Evolutionary conservation across 768 basidiomycete species (phyloP), one percentile per base, ranked within the genome.

Genomic region (Termitomyces sp.): DNA sequence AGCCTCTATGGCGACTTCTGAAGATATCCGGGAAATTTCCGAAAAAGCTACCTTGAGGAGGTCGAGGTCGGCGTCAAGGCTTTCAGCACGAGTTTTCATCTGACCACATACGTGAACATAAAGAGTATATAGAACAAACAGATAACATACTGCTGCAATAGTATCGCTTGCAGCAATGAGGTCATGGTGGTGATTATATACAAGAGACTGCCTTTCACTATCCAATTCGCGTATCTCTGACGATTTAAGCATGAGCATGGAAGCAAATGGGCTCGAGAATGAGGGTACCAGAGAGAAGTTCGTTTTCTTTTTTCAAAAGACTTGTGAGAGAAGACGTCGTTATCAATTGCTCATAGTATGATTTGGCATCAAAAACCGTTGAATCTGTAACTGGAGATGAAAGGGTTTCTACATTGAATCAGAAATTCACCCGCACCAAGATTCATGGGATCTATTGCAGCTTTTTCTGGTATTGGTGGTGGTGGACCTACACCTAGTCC

Each of bases 151-250:
- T 6, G 87, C 84, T 59, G 87, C 85, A 62, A 97, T 96, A 9
- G 94, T 96, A 65, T 94, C 91, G 58, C 88, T 92, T 3, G 94
- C 94, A 1, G 92, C 91, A 52, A 97, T 94, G 20, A 97, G 85
- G 63, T 97, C 94, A 58, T 94, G 92, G 65, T 97, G 94, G 66
- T 95, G 94, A 64, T 95, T 94, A 68, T 97, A 97, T 12, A 97
- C 94, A 45, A 97, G 77, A 9, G 90, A 88, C 70, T 97, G 94
- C 24, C 92, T 77, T 66, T 96, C 94, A 65, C 88, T 84, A 57
- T 96, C 92, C 14, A 97, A 73, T 61, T 92, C 83, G 33, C 90
- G 80, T 58, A 97, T 95, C 70, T 96, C 94, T 94, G 2, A 46
- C 10, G n/a, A 1, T 16, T 36, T 33, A 18, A 57, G 33, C 22